Base-by-base conservation (phyloP, 306 rosid species). In the Dryas drummondii region DNA sequence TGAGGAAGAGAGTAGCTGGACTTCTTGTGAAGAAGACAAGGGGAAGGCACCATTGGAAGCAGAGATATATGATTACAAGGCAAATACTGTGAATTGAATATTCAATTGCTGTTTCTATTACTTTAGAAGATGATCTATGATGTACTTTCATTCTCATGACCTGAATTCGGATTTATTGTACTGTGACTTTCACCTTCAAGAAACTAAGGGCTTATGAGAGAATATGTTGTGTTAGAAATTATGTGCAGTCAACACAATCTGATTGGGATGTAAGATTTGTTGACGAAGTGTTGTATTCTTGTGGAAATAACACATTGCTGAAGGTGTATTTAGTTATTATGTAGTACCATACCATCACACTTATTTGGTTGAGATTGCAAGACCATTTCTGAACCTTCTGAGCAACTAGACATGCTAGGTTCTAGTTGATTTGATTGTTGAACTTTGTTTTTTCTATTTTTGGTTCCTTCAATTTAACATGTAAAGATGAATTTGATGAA, bases 1-100 rank as follows among this genome's bases (percentile, higher is more conserved):
- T 46, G 93, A 85, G 47, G 84, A 48, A 68, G 93, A 81, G 56
- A 70, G 65, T 26, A 27, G 77, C 57, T 48, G 71, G 77, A 73
- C 46, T 64, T 78, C 44, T 37, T 9, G 44, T 50, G 88, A 81
- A 68, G 84, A 48, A 62, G 87, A 46, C 65, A 76, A 81, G 59
- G 81, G 22, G 27, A 83, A 84, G 77, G 41, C 74, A 22, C 32
- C 50, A 14, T 54, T 70, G 72, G 82, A 73, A 71, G 68, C 8
- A 11, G 81, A 74, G 8, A 73, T n/a, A n/a, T 74, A 55, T 22
- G 61, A 70, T n/a, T 59, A 14, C 46, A 26, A 59, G 41, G 27
- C 66, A 45, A 61, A 58, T 59, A 3, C 7, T 54, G n/a, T 44
- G 9, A 59, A 41, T 40, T 37, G 19, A 46, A 27, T 15, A 14